Conservation (phyloP, 192 early-diverging fungal genomes). For the Rhizoclosmatium globosum region DNA sequence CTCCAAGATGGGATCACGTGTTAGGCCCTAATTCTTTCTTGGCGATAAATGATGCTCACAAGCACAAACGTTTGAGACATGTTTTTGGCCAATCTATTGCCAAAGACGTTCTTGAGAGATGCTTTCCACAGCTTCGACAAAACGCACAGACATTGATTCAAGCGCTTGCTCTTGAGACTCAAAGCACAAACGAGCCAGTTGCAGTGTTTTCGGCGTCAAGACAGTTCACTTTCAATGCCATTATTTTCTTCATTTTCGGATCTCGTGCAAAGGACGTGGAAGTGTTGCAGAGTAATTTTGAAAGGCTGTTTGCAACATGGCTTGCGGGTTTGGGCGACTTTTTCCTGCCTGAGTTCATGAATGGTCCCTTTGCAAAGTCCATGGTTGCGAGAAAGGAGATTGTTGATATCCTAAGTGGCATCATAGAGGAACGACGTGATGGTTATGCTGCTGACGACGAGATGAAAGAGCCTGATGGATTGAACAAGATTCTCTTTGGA, state of each 20-base stretch:
- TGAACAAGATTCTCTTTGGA: not conserved
- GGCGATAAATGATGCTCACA: not conserved
- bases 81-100: not conserved
- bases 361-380: conserved; percentile 1
- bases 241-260: conserved; percentile 14
- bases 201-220: not conserved
- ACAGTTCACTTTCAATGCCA: conserved; percentile 29
- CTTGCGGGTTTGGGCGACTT: conserved; percentile 9
- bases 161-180: not conserved
- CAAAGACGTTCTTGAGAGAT: not conserved
- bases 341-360: conserved; percentile 7
- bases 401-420: not conserved
- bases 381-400: conserved; percentile 9
- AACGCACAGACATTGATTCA: not conserved
- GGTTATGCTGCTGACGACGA: not conserved
- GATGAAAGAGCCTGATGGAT: not conserved
- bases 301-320: not conserved
- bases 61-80: not conserved
- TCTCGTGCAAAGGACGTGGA: not conserved
- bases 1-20: not conserved
- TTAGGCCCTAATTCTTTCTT: not conserved
- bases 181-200: not conserved
- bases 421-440: not conserved
- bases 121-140: not conserved
- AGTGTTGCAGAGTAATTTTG: not conserved